Evolutionary conservation across 768 basidiomycete genomes (phyloP).

Genomic region (Cantharellus anzutake): DNA sequence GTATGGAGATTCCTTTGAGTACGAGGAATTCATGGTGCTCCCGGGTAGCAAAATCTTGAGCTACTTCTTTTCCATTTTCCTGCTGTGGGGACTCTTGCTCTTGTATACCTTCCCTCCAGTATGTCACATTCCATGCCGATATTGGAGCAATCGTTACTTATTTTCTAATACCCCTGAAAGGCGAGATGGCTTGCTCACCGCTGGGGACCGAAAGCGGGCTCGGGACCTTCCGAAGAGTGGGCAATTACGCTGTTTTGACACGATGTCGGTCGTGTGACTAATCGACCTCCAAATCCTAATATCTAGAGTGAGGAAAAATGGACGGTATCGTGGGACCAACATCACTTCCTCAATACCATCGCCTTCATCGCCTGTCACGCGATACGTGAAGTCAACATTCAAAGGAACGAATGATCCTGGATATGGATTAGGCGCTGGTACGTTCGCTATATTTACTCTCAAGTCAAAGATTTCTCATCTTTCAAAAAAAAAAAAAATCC

Average conservation of each 20-base stretch:
- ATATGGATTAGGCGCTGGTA: constrained; percentile 33
- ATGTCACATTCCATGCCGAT: constrained; percentile 5
- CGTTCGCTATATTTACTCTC: neutral
- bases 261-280: neutral
- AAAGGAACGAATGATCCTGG: constrained; percentile 62
- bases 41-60: constrained; percentile 4
- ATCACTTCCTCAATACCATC: constrained; percentile 40
- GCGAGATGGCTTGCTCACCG: constrained; percentile 36
- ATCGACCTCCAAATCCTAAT: neutral
- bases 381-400: constrained; percentile 41
- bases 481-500: neutral
- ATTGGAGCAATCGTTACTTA: neutral
- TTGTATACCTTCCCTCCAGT: constrained; percentile 15
- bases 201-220: constrained; percentile 32
- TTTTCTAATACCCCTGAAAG: constrained; percentile 17
- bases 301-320: neutral
- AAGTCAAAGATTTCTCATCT: neutral
- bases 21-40: constrained; percentile 42
- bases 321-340: constrained; percentile 26
- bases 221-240: constrained; percentile 47
- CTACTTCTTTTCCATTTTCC: constrained; percentile 7
- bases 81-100: neutral
- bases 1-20: constrained; percentile 60
- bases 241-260: constrained; percentile 11
- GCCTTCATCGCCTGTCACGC: constrained; percentile 16